Percentiles rank a stretch among this genome's conserved stretches.
Conservation (phyloP, 441 rosid species). For the Arabidopsis lyrata region DNA sequence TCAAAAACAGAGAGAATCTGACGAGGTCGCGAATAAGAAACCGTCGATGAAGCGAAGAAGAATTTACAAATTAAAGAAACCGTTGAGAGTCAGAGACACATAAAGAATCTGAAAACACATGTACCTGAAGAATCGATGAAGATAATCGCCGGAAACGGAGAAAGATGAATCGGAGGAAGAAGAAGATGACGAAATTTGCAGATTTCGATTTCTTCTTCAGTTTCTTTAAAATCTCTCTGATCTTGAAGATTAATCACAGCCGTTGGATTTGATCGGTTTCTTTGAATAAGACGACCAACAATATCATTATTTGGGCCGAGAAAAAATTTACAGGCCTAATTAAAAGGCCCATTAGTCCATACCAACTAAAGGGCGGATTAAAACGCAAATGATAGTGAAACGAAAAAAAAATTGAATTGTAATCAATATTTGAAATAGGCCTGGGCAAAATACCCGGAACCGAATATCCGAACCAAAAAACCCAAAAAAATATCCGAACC, state of each 20-base stretch:
- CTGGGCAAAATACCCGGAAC: no score
- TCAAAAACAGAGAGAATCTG: neutral
- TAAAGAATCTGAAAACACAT: neutral
- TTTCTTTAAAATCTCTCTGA: neutral
- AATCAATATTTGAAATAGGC: no score
- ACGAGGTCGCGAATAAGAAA: neutral
- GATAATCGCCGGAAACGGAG: neutral
- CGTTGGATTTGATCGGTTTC: neutral
- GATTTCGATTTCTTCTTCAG: neutral
- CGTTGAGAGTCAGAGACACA: neutral
- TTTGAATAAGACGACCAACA: no score
- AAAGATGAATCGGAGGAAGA: neutral
- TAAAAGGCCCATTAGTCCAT: neutral
- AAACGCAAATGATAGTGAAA: no score
- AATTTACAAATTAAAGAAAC: neutral
- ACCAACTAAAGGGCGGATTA: no score
- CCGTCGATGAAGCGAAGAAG: slow-evolving; percentile 5
- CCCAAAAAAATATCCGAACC: no score
- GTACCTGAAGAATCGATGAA: neutral
- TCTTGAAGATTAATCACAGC: neutral
- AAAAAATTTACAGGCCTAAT: no score
- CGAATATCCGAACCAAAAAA: no score
- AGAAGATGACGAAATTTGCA: neutral
- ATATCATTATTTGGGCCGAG: neutral
- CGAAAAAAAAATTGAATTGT: no score